phyloP scores from a whole-genome alignment of 768 basidiomycete genomes.

The Tricholoma bakamatsutake region DNA sequence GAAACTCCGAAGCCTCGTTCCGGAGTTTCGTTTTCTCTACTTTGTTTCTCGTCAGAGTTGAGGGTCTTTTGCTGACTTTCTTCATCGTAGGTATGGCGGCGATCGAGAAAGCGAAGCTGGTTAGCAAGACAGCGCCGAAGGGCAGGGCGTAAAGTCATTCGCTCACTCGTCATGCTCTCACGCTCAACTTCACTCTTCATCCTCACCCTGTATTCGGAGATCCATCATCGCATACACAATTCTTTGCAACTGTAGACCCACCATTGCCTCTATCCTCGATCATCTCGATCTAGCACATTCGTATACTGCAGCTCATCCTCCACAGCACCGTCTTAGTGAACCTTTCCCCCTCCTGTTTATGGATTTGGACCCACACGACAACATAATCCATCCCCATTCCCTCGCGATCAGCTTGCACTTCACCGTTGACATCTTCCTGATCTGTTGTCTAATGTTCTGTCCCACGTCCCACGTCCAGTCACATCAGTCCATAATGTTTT shows the following conservation, averaged over 20 bases:
- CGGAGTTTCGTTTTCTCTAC: too few species aligned
- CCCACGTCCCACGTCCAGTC: background rate
- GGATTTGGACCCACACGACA: background rate
- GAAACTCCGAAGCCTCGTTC: too few species aligned
- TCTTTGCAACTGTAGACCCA: background rate
- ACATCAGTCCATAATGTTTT: background rate
- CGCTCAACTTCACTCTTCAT: background rate
- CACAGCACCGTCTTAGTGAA: too few species aligned
- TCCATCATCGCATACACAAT: background rate
- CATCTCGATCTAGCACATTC: too few species aligned
- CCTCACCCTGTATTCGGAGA: background rate
- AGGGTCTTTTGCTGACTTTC: background rate
- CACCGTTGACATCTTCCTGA: background rate
- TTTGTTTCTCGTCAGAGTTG: background rate
- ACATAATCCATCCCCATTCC: background rate
- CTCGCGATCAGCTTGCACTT: background rate
- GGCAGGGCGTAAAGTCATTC: slow-evolving; percentile 48
- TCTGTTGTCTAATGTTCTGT: background rate
- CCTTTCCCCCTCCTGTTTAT: too few species aligned
- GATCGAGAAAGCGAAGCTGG: slow-evolving; percentile 90
- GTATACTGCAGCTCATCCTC: too few species aligned
- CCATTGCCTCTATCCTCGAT: too few species aligned
- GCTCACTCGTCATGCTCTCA: background rate
- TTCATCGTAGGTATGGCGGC: slow-evolving; percentile 59
- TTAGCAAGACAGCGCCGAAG: slow-evolving; percentile 76